Evolutionary conservation across 345 rosid genomes (phyloP).

Genomic region (Ceriops decandra): DNA sequence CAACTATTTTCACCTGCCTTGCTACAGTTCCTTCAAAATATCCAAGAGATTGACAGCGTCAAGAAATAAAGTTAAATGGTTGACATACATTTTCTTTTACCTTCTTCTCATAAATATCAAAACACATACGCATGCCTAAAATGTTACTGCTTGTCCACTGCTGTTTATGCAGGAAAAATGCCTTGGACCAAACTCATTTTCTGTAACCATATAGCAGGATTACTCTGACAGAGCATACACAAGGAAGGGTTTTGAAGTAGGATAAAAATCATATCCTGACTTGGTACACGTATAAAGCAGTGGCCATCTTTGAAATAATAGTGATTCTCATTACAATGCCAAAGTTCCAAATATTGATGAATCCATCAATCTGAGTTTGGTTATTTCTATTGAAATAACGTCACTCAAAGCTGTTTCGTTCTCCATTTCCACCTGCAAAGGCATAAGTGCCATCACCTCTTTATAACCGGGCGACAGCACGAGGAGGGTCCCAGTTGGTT

Average conservation of each 20-base stretch:
- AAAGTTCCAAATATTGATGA: slow-evolving; percentile 3
- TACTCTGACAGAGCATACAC: not conserved
- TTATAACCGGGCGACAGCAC: slow-evolving; percentile 11
- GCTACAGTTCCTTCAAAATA: slow-evolving; percentile 4
- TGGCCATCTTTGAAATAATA: slow-evolving; percentile 1
- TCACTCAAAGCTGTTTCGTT: not conserved
- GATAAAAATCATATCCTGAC: not conserved
- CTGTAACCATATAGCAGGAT: not conserved
- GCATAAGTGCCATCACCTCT: not conserved
- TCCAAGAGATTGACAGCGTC: slow-evolving; percentile 1
- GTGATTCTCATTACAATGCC: not conserved
- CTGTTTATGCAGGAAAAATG: no score
- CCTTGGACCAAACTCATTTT: no score
- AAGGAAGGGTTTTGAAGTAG: not conserved
- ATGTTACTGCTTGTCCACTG: no score
- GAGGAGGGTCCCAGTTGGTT: slow-evolving; percentile 69
- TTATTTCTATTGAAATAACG: not conserved
- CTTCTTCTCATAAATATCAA: no score
- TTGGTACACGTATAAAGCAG: slow-evolving; percentile 6
- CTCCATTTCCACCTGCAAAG: not conserved
- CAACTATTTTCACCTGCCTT: not conserved
- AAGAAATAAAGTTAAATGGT: no score
- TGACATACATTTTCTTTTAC: no score
- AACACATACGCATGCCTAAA: no score
- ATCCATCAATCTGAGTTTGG: not conserved